Base-by-base conservation (phyloP, 2,329 filamentous ascomycete genomes). In the Ceratocystis colombiana region DNA sequence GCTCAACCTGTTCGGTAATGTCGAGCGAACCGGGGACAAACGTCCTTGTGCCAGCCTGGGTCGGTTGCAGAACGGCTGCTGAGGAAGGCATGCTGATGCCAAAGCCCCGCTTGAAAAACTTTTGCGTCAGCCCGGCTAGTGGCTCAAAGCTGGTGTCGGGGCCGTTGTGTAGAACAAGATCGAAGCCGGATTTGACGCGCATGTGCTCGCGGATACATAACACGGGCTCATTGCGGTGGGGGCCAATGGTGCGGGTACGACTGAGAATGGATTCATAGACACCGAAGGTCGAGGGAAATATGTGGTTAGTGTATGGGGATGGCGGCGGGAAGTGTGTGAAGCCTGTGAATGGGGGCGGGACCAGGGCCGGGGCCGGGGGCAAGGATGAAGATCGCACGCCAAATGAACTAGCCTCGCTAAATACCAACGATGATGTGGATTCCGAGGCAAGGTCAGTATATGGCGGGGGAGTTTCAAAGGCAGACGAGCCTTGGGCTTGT, bases 31-130 rank as follows among this genome's bases (percentile, higher is more conserved):
- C 70, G 1, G 20, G 25, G 57, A 66, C 59, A 1, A 69, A 45
- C 3, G 66, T 62, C 37, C 22, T n/a, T 33, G 41, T 28, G 4
- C 53, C 28, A 59, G 17, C 6, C 28, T 17, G 25, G 6, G 53
- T 25, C 2, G 28, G 28, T 25, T 5, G 28, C 3, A 59, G 5
- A 12, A 33, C 28, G 6, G 53, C 53, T 12, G 7, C 33, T 33
- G 50, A 15, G 3, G 48, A 10, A 15, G 70, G 68, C 17, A 72
- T 61, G 12, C 61, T 66, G 61, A 72, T 61, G 45, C 44, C 45
- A 22, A 67, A 65, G 44, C 37, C 57, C 17, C 25, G 28, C 48
- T 55, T 57, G 22, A 67, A 30, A 3, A 28, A 4, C 33, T 53
- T 50, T 37, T 45, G n/a, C 5, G 64, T 61, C 12, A 67, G 12